Evolutionary conservation across 2,329 filamentous ascomycete genomes (phyloP), one percentile per base, ranked within the genome.

Genomic region (Pezizomycotina sp.): DNA sequence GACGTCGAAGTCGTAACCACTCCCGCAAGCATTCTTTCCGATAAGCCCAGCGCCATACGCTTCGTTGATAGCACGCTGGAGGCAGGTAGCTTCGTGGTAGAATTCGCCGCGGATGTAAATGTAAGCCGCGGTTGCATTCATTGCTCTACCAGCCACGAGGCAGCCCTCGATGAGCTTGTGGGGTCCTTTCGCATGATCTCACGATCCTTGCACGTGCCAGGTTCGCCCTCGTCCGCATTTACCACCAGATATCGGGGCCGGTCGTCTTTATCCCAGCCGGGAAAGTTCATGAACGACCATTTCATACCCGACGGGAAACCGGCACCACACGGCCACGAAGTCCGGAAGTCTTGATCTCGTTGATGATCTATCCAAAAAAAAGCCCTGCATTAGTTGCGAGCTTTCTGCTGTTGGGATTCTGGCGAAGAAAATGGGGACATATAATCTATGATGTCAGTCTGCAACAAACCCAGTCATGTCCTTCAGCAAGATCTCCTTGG

Each of bases 261-360:
- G 53, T 62, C 77, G 59, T 95, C 89, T 64, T 98, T 92, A 55
- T 98, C 86, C 89, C 89, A 98, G 54, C 83, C 89, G 64, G 93
- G 93, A 68, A 86, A 84, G 69, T 98, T 98, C 89, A 98, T 98
- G 62, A 98, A 98, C 31, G 84, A 93, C 83, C 89, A 98, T 84
- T 98, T 98, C 67, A 98, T 66, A 47, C 89, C 89, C 24, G 86
- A 95, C 46, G 89, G 89, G 60, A 98, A 98, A 55, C 89, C 89
- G 60, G 89, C 89, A 62, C 89, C 89, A 89, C 89, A 64, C 89
- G 79, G 53, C 89, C 89, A 61, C 89, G 74, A 47, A 98, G 72
- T 53, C 89, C 89, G 8, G 89, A 98, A 18, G 84, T 74, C 70
- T 98, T 98, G 63, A 98, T 72, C 63, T 98, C 89, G 50, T 77